Base-by-base conservation (phyloP, 192 early-diverging fungal species). In the Mortierella antarctica region DNA sequence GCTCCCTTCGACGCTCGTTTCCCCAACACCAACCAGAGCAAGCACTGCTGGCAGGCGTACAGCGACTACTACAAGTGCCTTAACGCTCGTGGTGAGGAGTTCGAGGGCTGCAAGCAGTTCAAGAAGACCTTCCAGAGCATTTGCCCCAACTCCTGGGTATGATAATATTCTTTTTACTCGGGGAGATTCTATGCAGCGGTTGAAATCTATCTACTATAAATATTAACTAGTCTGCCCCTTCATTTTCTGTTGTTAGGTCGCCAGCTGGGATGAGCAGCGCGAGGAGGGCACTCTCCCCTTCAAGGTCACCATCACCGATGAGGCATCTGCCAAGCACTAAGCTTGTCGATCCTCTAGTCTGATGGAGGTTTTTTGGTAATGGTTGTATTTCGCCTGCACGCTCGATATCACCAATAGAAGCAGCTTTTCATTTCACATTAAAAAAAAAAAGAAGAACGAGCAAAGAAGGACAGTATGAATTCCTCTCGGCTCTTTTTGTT, bases 31-130 rank as follows among this genome's bases (percentile, higher is more conserved):
- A 98, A 99, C 89, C 96, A 99, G 92, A 97, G 95, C 77, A 97
- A 95, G 91, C 93, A 95, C 92, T 99, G 98, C 92, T 97, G 96
- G 96, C 98, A 99, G 91, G 96, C 97, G 91, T 99, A 97, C 86
- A 91, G 92, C 65, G 98, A 99, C 86, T 97, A 95, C 85, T 87
- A 87, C 87, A 91, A 92, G 86, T 99, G 98, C 83, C 89, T 96
- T 46, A 87, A 89, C 57, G 94, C 93, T 73, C 96, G 96, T 91
- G 98, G 98, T 81, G 96, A 98, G 86, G 96, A 98, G 71, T 98
- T 89, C 79, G 86, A 91, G 50, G 94, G 95, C 41, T 99, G 98
- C 92, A 88, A 92, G 80, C 92, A 95, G 81, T 99, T 99, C 87
- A 88, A 87, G 82, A 88, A 81, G 73, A 89, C 93, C 47, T 99